Base-by-base conservation (phyloP, 1,284 basidiomycete species). In the Ustilago esculenta region DNA sequence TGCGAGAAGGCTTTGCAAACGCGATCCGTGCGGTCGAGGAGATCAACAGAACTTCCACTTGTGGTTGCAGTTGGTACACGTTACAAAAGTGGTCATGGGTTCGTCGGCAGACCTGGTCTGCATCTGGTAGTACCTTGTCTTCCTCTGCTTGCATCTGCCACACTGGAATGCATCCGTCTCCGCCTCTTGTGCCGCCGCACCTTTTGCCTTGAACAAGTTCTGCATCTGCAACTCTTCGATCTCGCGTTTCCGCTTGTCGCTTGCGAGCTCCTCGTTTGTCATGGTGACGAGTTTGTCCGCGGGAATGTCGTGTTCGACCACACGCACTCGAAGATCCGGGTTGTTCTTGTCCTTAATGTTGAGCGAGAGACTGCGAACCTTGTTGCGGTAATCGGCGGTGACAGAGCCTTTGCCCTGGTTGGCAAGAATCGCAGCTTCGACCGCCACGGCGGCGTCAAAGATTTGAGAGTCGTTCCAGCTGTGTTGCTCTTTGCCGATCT, bases 81-180 rank as follows among this genome's bases (percentile, higher is more conserved):
- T 77, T 3, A 81, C 79, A 30, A 79, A 79, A 25, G 77, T 79
- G 1, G 77, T 80, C 78, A 81, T 81, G 17, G 79, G 79, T 50
- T 81, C 79, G 40, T 81, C 79, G 4, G 79, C 79, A 33, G 76
- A 79, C 18, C 79, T 49, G 10, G 79, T 81, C 53, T 79, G 79
- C 74, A 80, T 80, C 64, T 81, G 78, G 52, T 79, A 81, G 52
- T 81, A 81, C 30, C 75, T 57, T 32, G 72, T 75, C 60, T 79
- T 80, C 21, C 77, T 50, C 64, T 80, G 73, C 59, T 81, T 79
- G 88, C 95, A 99, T 75, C 92, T 88, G 17, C 88, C 86, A 79
- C 96, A 99, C 82, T 98, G 93, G 90, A 99, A 99, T 1, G 93
- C 93, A 73, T 95, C 93, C 0, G 96, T 99, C 83, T 98, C 95